Percentiles rank a stretch among this genome's conserved stretches.
Conservation (phyloP, 106 monocot genomes). For the Chionographis japonica region DNA sequence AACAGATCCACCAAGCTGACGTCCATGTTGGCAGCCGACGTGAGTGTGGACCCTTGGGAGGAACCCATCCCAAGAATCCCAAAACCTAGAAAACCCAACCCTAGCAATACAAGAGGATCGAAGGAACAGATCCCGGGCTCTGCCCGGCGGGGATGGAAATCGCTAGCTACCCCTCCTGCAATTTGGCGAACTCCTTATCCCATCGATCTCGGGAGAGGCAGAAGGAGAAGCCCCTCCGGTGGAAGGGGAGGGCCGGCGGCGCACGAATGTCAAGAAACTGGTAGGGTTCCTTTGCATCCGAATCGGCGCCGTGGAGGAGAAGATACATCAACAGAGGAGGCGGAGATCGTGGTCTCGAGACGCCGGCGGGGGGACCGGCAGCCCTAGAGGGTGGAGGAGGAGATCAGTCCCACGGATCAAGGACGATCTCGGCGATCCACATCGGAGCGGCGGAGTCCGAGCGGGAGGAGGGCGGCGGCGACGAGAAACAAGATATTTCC, state of each 20-base stretch:
- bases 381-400: no score
- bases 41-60: conserved; percentile 47
- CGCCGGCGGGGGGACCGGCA: not conserved
- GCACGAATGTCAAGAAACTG: conserved; percentile 11
- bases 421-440: conserved; percentile 1
- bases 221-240: conserved; percentile 9
- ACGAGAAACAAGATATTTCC: not conserved
- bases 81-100: not conserved
- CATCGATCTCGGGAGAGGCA: conserved; percentile 40
- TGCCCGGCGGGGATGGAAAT: not conserved
- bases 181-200: conserved; percentile 54
- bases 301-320: conserved; percentile 13
- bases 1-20: conserved; percentile 41
- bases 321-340: conserved; percentile 29
- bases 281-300: conserved; percentile 31
- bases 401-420: conserved; percentile 4
- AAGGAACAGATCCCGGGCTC: not conserved
- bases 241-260: not conserved
- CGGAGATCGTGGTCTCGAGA: not conserved
- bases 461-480: not conserved
- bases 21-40: conserved; percentile 36
- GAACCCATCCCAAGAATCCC: conserved; percentile 22
- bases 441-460: not conserved
- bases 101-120: not conserved
- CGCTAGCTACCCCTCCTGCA: conserved; percentile 27